Evolutionary conservation across 2,329 filamentous ascomycete genomes (phyloP).

Genomic region (Aureobasidium sp.): DNA sequence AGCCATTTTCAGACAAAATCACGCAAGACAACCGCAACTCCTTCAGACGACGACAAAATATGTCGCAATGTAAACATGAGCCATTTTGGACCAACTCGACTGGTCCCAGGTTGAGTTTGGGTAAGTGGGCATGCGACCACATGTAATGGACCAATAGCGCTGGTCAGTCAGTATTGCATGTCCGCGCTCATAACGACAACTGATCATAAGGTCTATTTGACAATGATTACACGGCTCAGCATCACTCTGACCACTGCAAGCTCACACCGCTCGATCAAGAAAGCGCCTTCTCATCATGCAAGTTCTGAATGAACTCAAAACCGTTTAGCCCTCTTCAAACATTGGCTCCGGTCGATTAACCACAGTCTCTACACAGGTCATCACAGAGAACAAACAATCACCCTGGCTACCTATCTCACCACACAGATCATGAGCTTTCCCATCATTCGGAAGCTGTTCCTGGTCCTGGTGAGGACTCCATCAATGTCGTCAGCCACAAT

Average conservation of each 20-base stretch:
- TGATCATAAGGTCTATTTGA: not conserved
- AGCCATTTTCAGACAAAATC: conserved; percentile 14
- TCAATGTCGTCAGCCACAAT: conserved; percentile 4
- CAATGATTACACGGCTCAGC: not conserved
- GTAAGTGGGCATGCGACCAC: not conserved
- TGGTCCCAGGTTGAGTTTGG: not conserved
- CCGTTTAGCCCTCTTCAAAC: not conserved
- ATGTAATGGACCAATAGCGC: not conserved
- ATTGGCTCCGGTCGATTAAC: too few relatives aligned
- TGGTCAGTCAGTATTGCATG: not conserved
- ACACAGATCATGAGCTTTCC: not conserved
- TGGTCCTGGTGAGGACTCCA: not conserved
- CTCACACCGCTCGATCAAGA: not conserved
- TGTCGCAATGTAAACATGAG: not conserved
- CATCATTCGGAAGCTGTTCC: not conserved
- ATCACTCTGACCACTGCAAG: not conserved
- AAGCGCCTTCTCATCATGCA: not conserved
- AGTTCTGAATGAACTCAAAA: not conserved
- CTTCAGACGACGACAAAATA: not conserved
- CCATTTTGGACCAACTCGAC: conserved; percentile 1
- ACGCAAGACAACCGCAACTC: not conserved
- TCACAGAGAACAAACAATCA: too few relatives aligned
- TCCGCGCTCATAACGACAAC: not conserved
- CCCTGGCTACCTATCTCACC: too few relatives aligned
- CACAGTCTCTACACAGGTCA: too few relatives aligned